These are phyloP conservation scores for Exophiala sp. DNA, from an alignment of 2,329 filamentous ascomycete species.

Conservation along the genomic window DNA sequence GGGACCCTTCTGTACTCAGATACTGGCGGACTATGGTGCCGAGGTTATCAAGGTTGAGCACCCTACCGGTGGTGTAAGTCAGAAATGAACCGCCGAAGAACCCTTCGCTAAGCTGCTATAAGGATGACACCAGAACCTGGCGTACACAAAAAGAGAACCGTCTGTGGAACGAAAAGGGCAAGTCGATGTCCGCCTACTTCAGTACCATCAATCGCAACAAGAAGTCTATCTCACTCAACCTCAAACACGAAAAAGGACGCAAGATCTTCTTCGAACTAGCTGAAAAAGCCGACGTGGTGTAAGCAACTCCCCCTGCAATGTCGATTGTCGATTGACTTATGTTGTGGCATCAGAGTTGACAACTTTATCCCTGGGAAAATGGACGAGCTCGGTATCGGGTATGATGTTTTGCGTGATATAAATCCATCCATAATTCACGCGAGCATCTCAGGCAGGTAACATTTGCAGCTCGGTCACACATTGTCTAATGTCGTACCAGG, in stretches of 20 bases:
- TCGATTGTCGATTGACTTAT: background rate
- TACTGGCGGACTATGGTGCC: constrained; percentile 23
- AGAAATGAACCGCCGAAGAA: background rate
- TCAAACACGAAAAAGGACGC: constrained; percentile 12
- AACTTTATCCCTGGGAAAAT: constrained; percentile 42
- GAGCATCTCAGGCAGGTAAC: constrained; percentile 41
- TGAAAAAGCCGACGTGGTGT: constrained; percentile 27
- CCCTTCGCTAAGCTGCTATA: background rate
- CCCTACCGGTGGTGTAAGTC: constrained; percentile 22
- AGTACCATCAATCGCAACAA: constrained; percentile 28
- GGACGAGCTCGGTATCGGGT: constrained; percentile 42
- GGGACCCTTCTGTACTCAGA: constrained; percentile 22
- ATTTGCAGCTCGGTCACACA: background rate
- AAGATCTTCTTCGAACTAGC: constrained; percentile 29
- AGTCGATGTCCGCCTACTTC: constrained; percentile 36
- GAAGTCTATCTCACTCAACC: constrained; percentile 18
- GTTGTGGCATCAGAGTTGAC: constrained; percentile 13
- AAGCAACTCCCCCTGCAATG: background rate
- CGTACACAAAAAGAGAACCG: constrained; percentile 18
- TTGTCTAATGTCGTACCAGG: constrained; percentile 31
- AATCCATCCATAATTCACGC: constrained; percentile 50
- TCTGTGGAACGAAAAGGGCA: background rate
- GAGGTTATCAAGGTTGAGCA: constrained; percentile 30
- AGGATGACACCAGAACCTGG: constrained; percentile 22
- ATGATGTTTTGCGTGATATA: constrained; percentile 36